Evolutionary conservation across 1,139 yeast species (phyloP).

Genomic region (Nakaseomyces glabratus): DNA sequence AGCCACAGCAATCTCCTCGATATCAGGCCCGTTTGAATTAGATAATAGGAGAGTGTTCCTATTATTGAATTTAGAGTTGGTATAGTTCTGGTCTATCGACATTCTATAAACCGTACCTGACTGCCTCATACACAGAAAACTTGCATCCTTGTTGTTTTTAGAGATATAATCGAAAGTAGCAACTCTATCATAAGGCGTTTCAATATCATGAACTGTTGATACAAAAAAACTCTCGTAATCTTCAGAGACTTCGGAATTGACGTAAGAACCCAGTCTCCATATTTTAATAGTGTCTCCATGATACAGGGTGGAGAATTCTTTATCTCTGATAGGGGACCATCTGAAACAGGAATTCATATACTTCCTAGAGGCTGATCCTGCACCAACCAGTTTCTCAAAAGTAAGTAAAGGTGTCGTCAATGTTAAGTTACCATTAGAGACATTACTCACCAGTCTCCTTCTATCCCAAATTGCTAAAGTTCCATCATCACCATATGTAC

Average conservation of each 20-base stretch:
- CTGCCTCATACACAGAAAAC: slow-evolving; percentile 76
- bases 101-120: slow-evolving; percentile 80
- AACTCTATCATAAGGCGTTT: slow-evolving; percentile 71
- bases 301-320: slow-evolving; percentile 74
- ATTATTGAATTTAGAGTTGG: slow-evolving; percentile 57
- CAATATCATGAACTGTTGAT: slow-evolving; percentile 63
- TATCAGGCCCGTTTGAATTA: slow-evolving; percentile 43
- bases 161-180: slow-evolving; percentile 79
- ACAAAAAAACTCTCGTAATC: slow-evolving; percentile 56
- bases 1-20: slow-evolving; percentile 25
- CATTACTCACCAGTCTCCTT: slow-evolving; percentile 41
- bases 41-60: slow-evolving; percentile 60
- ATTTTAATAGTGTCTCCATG: slow-evolving; percentile 70
- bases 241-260: slow-evolving; percentile 10
- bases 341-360: slow-evolving; percentile 59
- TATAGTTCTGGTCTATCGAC: slow-evolving; percentile 64
- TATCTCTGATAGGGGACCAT: slow-evolving; percentile 56
- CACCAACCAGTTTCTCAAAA: slow-evolving; percentile 55
- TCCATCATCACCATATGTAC: slow-evolving; percentile 77
- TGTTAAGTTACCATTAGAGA: slow-evolving; percentile 19
- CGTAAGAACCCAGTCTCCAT: slow-evolving; percentile 61
- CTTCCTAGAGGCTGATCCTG: slow-evolving; percentile 48
- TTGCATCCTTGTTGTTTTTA: slow-evolving; percentile 38
- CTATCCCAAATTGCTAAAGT: slow-evolving; percentile 83
- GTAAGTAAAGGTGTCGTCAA: slow-evolving; percentile 48